These are phyloP conservation scores for Rhodotorula sp. DNA, from an alignment of 1,284 basidiomycete species.

Conservation along the genomic window DNA sequence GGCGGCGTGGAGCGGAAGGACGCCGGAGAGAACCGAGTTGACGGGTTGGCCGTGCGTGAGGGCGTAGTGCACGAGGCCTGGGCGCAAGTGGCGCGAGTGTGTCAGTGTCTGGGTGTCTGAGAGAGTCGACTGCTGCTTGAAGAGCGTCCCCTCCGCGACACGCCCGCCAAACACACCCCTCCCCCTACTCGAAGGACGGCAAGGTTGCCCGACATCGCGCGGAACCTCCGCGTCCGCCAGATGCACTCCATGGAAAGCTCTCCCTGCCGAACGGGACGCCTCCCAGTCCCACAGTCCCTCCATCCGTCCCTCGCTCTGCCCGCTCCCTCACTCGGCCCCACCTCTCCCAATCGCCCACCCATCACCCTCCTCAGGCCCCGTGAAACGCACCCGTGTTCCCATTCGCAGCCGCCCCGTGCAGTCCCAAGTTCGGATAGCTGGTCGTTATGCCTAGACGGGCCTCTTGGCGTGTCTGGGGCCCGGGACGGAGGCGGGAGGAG, in stretches of 20 bases:
- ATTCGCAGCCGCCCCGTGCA: conserved; percentile 82
- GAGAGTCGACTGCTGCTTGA: no score
- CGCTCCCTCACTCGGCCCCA: background rate
- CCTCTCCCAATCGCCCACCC: background rate
- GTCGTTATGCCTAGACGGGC: conserved; percentile 33
- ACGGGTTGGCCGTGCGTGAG: conserved; percentile 88
- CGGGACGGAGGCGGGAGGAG: background rate
- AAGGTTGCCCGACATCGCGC: no score
- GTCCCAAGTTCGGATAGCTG: conserved; percentile 58
- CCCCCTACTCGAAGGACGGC: no score
- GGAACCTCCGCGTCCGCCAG: no score
- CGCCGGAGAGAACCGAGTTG: conserved; percentile 86
- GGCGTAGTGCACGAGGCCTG: conserved; percentile 74
- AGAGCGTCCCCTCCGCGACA: no score
- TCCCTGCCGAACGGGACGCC: no score
- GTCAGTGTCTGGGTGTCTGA: no score
- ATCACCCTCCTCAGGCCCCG: no score
- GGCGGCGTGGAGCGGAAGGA: conserved; percentile 86
- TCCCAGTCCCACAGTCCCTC: no score
- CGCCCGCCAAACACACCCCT: no score
- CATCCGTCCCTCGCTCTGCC: no score
- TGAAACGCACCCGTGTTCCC: conserved; percentile 58
- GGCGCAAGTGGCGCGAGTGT: background rate
- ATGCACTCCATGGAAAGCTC: no score
- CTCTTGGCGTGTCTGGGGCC: conserved; percentile 11